These are phyloP conservation scores for Didymellaceae sp. DNA, from an alignment of 2,329 filamentous ascomycete species.

Conservation along the genomic window DNA sequence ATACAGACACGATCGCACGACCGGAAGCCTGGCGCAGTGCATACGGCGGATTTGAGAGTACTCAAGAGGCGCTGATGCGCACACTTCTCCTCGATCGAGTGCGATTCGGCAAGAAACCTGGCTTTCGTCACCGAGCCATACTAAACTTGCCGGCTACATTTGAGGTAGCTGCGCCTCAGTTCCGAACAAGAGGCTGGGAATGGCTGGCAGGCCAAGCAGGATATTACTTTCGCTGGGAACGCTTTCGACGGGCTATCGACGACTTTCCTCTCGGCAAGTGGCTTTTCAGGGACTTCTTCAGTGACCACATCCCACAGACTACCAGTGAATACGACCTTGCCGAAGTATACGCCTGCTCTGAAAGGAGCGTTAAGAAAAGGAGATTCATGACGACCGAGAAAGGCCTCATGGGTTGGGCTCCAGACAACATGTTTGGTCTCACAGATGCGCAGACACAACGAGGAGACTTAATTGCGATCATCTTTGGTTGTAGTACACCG, in stretches of 20 bases:
- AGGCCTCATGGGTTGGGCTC: constrained; percentile 14
- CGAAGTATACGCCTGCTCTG: constrained; percentile 7
- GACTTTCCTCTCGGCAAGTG: constrained; percentile 2
- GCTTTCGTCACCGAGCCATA: constrained; percentile 3
- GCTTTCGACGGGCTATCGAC: not conserved
- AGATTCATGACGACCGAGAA: constrained; percentile 9
- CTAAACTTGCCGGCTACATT: constrained; percentile 8
- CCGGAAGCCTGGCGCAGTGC: not conserved
- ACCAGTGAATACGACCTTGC: constrained; percentile 6
- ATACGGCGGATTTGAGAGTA: constrained; percentile 6
- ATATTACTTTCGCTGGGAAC: constrained; percentile 14
- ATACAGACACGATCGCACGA: not conserved
- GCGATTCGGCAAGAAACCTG: not conserved
- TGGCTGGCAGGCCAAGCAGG: constrained; percentile 5
- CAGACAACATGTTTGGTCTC: constrained; percentile 6
- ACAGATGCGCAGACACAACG: not conserved
- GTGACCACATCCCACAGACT: constrained; percentile 1
- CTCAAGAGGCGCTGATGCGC: not conserved
- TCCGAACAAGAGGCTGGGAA: constrained; percentile 3
- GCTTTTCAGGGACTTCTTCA: constrained; percentile 3
- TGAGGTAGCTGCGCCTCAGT: not conserved
- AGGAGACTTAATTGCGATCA: constrained; percentile 14
- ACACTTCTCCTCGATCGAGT: constrained; percentile 3
- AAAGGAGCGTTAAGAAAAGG: constrained; percentile 1
- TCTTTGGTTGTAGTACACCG: constrained; percentile 16